Conservation (phyloP, 2,329 filamentous ascomycete species). For the Ophiostoma quercus region DNA sequence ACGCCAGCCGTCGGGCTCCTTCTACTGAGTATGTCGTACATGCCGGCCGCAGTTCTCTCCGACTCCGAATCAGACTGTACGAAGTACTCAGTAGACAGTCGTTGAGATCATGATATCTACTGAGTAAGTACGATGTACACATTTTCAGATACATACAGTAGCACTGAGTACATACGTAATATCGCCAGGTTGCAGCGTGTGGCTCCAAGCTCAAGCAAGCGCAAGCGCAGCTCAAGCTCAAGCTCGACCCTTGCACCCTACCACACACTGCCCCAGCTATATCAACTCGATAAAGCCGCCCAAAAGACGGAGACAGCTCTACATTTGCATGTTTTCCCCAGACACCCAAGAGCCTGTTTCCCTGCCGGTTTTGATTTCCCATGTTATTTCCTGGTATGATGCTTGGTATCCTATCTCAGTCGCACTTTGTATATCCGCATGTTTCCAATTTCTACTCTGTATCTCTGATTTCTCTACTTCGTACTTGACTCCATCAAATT, state of each 20-base stretch:
- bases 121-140: too few species aligned
- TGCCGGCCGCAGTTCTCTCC: not conserved
- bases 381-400: not conserved
- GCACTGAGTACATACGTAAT: not conserved
- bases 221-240: not conserved
- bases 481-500: not conserved
- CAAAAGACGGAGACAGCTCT: not conserved
- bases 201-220: not conserved
- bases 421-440: not conserved
- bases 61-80: not conserved
- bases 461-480: not conserved
- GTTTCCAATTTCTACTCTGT: not conserved
- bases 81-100: not conserved
- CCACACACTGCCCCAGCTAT: not conserved
- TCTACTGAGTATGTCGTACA: not conserved
- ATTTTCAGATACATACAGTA: not conserved
- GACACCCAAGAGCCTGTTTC: conserved; percentile 5
- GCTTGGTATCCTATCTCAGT: not conserved
- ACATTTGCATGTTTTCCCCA: not conserved
- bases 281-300: not conserved
- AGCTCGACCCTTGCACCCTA: not conserved
- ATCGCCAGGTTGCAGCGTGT: not conserved
- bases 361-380: not conserved
- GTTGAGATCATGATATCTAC: not conserved
- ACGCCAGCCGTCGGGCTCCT: not conserved